Evolutionary conservation across 352 stramenopile species (phyloP).

Genomic region (Phytopythium oedochilum): DNA sequence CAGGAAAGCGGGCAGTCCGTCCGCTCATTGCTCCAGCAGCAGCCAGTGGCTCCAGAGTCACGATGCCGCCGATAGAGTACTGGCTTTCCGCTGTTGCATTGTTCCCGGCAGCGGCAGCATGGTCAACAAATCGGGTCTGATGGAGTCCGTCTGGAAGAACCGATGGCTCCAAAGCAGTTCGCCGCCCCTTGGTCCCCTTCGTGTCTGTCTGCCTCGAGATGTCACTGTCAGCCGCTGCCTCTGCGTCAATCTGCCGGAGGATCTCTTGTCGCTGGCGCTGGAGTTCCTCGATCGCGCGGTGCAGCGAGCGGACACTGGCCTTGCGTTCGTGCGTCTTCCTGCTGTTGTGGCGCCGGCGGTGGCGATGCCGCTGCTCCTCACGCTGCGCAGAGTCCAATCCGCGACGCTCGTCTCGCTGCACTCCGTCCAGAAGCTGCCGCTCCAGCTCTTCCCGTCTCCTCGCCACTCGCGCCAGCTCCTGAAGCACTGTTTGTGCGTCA

Average conservation of each 20-base stretch:
- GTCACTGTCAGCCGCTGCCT: conserved; percentile 12
- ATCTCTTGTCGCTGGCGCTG: conserved; percentile 43
- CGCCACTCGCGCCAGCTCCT: conserved; percentile 33
- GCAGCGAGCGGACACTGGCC: conserved; percentile 8
- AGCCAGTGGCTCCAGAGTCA: conserved; percentile 39
- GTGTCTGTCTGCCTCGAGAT: background rate
- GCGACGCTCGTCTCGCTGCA: background rate
- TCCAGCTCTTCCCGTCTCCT: conserved; percentile 26
- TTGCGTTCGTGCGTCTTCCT: background rate
- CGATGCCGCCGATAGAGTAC: conserved; percentile 56
- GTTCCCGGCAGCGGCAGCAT: background rate
- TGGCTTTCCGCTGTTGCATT: conserved; percentile 16
- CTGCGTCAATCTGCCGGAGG: conserved; percentile 34
- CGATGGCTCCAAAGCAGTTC: background rate
- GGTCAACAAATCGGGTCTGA: background rate
- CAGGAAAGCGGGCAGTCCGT: background rate
- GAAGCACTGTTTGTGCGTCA: conserved; percentile 22
- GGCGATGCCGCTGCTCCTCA: background rate
- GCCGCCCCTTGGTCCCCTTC: background rate
- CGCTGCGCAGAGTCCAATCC: background rate
- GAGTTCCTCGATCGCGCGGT: conserved; percentile 33
- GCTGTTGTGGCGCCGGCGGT: conserved; percentile 3
- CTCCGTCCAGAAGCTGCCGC: conserved; percentile 20
- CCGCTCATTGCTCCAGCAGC: background rate
- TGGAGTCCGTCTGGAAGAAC: background rate